Base-by-base conservation (phyloP, 2,329 filamentous ascomycete species). In the Gliomastix tumulicola region DNA sequence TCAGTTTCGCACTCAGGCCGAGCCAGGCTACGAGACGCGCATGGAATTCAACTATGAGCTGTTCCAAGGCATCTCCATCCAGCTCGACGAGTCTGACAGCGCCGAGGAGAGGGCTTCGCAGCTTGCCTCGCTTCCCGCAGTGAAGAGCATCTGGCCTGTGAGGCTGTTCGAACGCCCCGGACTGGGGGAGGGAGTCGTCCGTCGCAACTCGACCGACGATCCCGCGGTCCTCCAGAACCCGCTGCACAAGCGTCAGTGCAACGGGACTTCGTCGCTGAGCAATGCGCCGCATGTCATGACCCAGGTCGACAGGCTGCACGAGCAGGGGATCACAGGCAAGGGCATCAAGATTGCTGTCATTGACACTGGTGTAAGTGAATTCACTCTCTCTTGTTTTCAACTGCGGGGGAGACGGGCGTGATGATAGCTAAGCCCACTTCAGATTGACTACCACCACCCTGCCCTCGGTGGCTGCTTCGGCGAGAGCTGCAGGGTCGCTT, bases 401-500 rank as follows among this genome's bases (percentile, higher is more conserved):
- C n/a, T n/a, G n/a, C n/a, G n/a, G n/a, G n/a, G n/a, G n/a, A n/a
- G 7, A 21, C 16, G 7, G 5, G 15, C 1, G 1, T 17, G 8
- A 12, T 3, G n/a, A 28, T 37, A 11, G 30, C 30, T n/a, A n/a
- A n/a, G n/a, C n/a, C n/a, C n/a, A n/a, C n/a, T n/a, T n/a, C n/a
- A n/a, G n/a, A 58, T 75, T 32, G 75, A 80, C 49, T 79, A 77
- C 49, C 63, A 57, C 2, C 74, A 79, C 46, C 71, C 72, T 2
- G 69, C 72, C 18, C 64, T 79, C 4, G 75, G 76, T 28, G 74
- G 74, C 34, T 73, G 74, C 43, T 78, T 77, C 47, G 75, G 74
- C 5, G 46, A 59, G 4, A 71, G 67, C 11, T 76, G 65, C 49
- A 54, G 76, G 37, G 67, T 79, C 19, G 62, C 62, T 6, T 68